phyloP scores from a whole-genome alignment of 805 yeast genomes.

The Ogataea neopini region DNA sequence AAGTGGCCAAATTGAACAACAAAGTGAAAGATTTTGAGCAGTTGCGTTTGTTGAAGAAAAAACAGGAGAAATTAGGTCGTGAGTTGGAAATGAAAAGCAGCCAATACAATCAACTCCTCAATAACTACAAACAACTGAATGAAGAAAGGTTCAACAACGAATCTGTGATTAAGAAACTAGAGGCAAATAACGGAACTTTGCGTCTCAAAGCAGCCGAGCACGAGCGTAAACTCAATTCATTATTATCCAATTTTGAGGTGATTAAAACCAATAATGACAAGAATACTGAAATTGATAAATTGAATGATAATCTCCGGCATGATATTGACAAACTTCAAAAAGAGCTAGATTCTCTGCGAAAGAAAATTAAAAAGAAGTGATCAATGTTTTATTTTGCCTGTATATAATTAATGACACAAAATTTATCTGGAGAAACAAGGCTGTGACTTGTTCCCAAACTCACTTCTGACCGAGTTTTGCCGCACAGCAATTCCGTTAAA shows the following conservation, averaged over 20 bases:
- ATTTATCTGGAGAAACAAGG: background rate
- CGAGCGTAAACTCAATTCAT: slow-evolving; percentile 23
- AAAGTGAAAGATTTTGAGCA: slow-evolving; percentile 7
- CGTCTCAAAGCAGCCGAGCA: slow-evolving; percentile 14
- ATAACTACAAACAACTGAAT: slow-evolving; percentile 35
- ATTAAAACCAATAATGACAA: slow-evolving; percentile 35
- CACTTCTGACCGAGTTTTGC: background rate
- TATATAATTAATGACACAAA: background rate
- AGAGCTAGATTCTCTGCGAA: slow-evolving; percentile 23
- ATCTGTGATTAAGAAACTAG: slow-evolving; percentile 22
- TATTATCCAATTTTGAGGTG: slow-evolving; percentile 34
- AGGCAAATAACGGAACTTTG: slow-evolving; percentile 21
- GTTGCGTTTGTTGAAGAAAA: slow-evolving; percentile 14
- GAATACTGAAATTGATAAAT: slow-evolving; percentile 29
- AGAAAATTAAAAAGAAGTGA: slow-evolving; percentile 2
- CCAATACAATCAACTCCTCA: slow-evolving; percentile 31
- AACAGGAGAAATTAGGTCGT: slow-evolving; percentile 13
- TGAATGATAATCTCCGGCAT: slow-evolving; percentile 29
- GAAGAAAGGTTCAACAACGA: slow-evolving; percentile 35
- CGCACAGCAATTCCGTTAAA: background rate
- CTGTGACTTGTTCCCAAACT: background rate
- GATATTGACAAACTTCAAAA: slow-evolving; percentile 28
- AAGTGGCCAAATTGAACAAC: slow-evolving; percentile 1
- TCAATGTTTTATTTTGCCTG: background rate
- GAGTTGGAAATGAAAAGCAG: slow-evolving; percentile 20